Percentiles rank a stretch among this genome's conserved stretches.
Conservation (phyloP, 176 grass and related monocot species). For the Ampelocalamus luodianensis region DNA sequence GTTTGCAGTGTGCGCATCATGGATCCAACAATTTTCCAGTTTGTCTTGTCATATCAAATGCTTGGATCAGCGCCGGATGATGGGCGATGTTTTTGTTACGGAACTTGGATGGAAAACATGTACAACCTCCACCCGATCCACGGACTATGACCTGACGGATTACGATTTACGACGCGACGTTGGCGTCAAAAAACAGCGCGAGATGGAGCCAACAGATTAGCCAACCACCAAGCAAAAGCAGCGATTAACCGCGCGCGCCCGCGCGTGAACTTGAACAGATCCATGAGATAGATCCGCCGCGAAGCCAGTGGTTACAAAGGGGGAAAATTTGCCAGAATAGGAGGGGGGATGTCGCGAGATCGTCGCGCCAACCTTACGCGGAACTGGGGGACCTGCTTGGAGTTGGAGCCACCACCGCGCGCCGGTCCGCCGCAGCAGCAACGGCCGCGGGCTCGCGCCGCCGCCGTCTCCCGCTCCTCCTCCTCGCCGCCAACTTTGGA, state of each 20-base stretch:
- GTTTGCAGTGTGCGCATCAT: not conserved
- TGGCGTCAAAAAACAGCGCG: slow-evolving; percentile 12
- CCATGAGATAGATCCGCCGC: slow-evolving; percentile 10
- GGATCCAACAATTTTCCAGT: not conserved
- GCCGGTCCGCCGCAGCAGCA: not conserved
- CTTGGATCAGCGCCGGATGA: not conserved
- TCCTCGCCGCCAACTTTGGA: not conserved
- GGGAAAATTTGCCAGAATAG: not conserved
- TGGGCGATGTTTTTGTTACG: not conserved
- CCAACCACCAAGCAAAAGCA: not conserved
- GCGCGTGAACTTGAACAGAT: not conserved
- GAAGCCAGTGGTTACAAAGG: not conserved
- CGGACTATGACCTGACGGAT: not conserved
- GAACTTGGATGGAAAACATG: not conserved
- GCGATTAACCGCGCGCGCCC: not conserved
- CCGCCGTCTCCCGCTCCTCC: not conserved
- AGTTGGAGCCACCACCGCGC: not conserved
- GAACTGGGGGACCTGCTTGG: not conserved
- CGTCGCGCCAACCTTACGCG: slow-evolving; percentile 38
- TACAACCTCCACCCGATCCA: not conserved
- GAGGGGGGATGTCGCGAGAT: not conserved
- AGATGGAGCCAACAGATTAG: slow-evolving; percentile 24
- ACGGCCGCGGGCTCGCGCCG: not conserved
- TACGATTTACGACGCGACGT: not conserved
- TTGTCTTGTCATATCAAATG: not conserved